phyloP scores from a whole-genome alignment of 2,329 filamentous ascomycete species.

The Fusarium praegraminearum region DNA sequence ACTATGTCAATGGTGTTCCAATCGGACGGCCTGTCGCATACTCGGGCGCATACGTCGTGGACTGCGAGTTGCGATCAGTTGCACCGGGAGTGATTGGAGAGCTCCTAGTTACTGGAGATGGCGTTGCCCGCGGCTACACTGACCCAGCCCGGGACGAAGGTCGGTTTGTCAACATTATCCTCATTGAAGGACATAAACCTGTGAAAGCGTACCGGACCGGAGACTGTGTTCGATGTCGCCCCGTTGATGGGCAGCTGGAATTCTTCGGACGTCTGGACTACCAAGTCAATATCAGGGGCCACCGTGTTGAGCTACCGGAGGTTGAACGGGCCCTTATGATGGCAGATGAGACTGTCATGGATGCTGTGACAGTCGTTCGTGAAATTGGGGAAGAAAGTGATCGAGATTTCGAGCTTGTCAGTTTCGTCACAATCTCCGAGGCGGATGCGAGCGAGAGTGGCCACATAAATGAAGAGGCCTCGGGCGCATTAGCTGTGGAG shows the following conservation, averaged over 20 bases:
- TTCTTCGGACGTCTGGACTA: slow-evolving; percentile 48
- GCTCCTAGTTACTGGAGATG: slow-evolving; percentile 2
- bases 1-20: slow-evolving; percentile 1
- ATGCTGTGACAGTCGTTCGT: slow-evolving; percentile 4
- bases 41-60: not conserved
- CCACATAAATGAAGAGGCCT: not conserved
- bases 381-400: not conserved
- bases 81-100: not conserved
- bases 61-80: not conserved
- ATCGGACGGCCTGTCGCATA: not conserved
- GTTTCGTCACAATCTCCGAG: not conserved
- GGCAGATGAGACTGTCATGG: not conserved
- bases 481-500: not conserved
- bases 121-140: slow-evolving; percentile 1
- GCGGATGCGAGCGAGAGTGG: not conserved
- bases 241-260: slow-evolving; percentile 28
- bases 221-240: slow-evolving; percentile 42
- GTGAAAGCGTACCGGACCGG: slow-evolving; percentile 37
- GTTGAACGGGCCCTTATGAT: slow-evolving; percentile 37
- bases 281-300: slow-evolving; percentile 48
- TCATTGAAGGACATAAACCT: not conserved
- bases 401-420: not conserved
- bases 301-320: slow-evolving; percentile 49
- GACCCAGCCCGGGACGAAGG: not conserved
- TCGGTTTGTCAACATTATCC: not conserved